Evolutionary conservation across 2,329 filamentous ascomycete genomes (phyloP).

Genomic region (Salinomyces thailandicus): DNA sequence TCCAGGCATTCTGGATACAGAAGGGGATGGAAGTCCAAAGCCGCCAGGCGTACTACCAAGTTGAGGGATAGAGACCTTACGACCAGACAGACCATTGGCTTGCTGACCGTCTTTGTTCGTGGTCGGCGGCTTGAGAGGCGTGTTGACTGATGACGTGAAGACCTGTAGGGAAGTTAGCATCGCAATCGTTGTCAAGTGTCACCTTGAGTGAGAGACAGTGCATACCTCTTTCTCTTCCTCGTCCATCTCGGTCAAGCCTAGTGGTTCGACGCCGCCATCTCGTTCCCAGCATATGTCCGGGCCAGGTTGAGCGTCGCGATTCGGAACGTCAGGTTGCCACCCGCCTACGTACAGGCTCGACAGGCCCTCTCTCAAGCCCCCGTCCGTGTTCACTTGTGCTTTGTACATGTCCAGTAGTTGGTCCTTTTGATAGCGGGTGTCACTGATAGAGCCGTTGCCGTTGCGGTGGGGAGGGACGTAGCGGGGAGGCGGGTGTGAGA

Average conservation of each 20-base stretch:
- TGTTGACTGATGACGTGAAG: conserved; percentile 83
- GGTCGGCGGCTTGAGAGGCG: conserved; percentile 77
- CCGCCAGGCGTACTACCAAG: conserved; percentile 50
- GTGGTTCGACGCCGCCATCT: conserved; percentile 56
- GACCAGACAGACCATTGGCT: conserved; percentile 50
- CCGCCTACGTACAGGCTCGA: conserved; percentile 59
- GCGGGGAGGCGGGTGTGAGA: conserved; percentile 24
- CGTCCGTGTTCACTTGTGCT: conserved; percentile 44
- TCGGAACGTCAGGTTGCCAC: conserved; percentile 68
- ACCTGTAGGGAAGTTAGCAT: conserved; percentile 40
- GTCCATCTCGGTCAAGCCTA: conserved; percentile 62
- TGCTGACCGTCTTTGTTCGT: conserved; percentile 50
- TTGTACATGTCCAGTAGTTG: conserved; percentile 67
- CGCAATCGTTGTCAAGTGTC: background rate
- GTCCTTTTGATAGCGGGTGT: conserved; percentile 64
- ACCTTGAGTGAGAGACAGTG: conserved; percentile 1
- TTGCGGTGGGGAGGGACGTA: conserved; percentile 57
- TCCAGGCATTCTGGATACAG: conserved; percentile 55
- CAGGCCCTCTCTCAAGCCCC: conserved; percentile 54
- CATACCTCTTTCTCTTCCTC: conserved; percentile 55
- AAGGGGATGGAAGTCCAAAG: conserved; percentile 65
- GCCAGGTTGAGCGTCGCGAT: conserved; percentile 64
- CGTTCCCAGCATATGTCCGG: conserved; percentile 90
- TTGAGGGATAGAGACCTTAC: conserved; percentile 71
- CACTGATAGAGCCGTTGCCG: conserved; percentile 46